Evolutionary conservation across 495 filamentous ascomycete genomes (phyloP).

Genomic region (Tuber borchii): DNA sequence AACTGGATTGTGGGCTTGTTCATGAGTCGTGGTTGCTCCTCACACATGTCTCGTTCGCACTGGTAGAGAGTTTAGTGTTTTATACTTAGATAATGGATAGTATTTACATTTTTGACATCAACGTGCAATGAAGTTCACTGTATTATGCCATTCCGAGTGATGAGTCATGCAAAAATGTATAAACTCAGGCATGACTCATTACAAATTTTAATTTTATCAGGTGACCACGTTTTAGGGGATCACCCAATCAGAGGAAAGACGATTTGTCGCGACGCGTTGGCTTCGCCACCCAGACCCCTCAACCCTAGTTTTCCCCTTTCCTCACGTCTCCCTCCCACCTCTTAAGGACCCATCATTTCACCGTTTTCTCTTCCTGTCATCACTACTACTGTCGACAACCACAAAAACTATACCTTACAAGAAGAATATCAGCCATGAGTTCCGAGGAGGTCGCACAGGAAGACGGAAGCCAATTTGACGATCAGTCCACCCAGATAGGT

Average conservation of each 20-base stretch:
- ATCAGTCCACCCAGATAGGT: conserved; percentile 52
- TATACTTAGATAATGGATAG: background rate
- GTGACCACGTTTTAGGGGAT: conserved; percentile 1
- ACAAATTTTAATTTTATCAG: background rate
- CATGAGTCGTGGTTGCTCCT: background rate
- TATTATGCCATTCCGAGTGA: background rate
- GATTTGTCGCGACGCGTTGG: background rate
- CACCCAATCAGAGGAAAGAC: background rate
- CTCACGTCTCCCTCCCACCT: conserved; percentile 25
- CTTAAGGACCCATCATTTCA: conserved; percentile 2
- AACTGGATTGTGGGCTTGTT: background rate
- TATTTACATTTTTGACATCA: background rate
- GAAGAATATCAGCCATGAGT: conserved; percentile 47
- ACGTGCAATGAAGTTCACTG: background rate
- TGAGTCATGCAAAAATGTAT: background rate
- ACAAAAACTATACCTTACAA: background rate
- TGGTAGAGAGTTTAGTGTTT: background rate
- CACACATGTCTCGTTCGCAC: background rate
- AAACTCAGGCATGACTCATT: background rate
- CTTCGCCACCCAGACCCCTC: conserved; percentile 16
- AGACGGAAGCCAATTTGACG: conserved; percentile 54
- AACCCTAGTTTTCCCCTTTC: conserved; percentile 20
- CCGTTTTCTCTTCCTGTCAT: background rate
- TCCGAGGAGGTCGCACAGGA: conserved; percentile 53
- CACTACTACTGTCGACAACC: background rate